Conservation (phyloP, 1,284 basidiomycete genomes). For the Xanthoconium separans region DNA sequence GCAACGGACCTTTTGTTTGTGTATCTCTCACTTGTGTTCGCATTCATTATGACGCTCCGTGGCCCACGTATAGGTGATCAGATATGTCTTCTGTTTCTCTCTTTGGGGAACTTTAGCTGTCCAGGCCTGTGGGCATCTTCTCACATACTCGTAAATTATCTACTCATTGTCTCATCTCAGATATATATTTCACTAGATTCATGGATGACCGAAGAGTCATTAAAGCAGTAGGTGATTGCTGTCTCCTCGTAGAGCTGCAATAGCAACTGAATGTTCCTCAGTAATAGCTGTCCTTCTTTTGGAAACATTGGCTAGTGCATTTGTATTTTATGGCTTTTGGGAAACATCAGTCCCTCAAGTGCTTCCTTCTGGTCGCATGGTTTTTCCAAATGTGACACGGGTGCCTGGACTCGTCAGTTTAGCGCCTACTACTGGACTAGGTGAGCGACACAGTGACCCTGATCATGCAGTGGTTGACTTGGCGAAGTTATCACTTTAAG, state of each 20-base stretch:
- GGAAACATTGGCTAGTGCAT: slow-evolving; percentile 14
- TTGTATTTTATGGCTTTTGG: slow-evolving; percentile 16
- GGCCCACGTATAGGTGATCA: not conserved
- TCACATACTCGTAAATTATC: not conserved
- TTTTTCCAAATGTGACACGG: too few species aligned
- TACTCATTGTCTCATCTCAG: not conserved
- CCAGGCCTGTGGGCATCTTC: slow-evolving; percentile 1
- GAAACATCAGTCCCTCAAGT: not conserved
- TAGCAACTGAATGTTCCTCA: not conserved
- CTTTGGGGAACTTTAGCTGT: slow-evolving; percentile 7
- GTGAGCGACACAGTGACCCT: slow-evolving; percentile 6
- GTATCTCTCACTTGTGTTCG: not conserved
- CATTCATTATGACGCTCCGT: not conserved
- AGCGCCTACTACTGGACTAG: slow-evolving; percentile 12
- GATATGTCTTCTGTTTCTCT: slow-evolving; percentile 3
- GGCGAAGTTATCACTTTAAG: slow-evolving; percentile 19
- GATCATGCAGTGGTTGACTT: not conserved
- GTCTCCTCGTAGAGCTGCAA: not conserved
- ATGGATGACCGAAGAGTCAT: slow-evolving; percentile 4
- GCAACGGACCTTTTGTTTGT: slow-evolving; percentile 8
- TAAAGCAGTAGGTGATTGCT: slow-evolving; percentile 1
- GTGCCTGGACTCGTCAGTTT: not conserved
- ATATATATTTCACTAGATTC: slow-evolving; percentile 13
- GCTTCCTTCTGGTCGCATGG: not conserved
- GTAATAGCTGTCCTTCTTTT: slow-evolving; percentile 14